Conservation (phyloP, 495 filamentous ascomycete species). For the Neurospora sublineolata region DNA sequence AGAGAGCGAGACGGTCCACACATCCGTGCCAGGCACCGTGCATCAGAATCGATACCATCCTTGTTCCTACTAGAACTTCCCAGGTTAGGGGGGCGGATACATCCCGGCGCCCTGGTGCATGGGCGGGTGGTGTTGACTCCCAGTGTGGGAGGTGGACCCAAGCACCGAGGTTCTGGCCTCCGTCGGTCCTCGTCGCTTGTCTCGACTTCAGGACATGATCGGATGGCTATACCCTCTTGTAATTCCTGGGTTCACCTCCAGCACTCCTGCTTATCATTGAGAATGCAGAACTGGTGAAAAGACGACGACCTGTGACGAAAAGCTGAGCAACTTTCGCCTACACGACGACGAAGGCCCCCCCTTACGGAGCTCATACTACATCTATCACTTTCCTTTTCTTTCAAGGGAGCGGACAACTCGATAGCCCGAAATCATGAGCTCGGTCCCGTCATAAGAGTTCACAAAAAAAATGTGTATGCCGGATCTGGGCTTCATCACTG, state of each 20-base stretch:
- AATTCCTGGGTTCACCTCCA: background rate
- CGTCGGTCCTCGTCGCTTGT: background rate
- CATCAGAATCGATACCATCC: constrained; percentile 3
- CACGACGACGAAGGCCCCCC: background rate
- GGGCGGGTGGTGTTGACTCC: constrained; percentile 1
- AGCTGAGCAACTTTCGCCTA: background rate
- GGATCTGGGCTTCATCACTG: constrained; percentile 9
- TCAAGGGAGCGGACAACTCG: background rate
- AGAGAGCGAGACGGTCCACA: background rate
- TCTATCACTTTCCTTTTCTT: background rate
- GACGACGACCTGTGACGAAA: background rate
- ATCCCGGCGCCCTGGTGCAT: constrained; percentile 18
- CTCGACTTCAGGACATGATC: background rate
- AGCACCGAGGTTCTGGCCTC: background rate
- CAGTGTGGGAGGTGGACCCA: background rate
- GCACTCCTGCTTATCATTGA: background rate
- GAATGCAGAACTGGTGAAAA: background rate
- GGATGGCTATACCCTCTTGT: background rate
- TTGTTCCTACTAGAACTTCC: constrained; percentile 5
- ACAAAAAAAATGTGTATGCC: constrained; percentile 8
- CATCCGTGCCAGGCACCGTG: background rate
- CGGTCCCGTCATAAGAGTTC: background rate
- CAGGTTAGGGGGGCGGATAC: constrained; percentile 14
- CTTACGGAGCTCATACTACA: background rate
- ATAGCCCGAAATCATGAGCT: background rate